Evolutionary conservation across 2,329 filamentous ascomycete genomes (phyloP), one percentile per base, ranked within the genome.

Genomic region (Cryphonectria nitschkei): DNA sequence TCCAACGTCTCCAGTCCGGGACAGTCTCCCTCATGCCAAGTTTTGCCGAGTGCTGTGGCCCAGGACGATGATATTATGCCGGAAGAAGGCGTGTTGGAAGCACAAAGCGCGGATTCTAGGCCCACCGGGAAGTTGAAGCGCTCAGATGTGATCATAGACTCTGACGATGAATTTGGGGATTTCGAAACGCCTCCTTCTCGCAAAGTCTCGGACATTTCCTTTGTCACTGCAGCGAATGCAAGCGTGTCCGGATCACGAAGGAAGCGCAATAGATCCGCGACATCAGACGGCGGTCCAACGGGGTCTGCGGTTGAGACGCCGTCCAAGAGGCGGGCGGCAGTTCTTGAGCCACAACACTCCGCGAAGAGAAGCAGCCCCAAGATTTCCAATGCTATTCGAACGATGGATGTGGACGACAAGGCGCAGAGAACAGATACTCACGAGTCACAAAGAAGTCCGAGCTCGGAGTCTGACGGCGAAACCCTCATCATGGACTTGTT

Each of bases 141-240:
- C 62, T 71, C 69, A 39, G 77, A 77, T 46, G 77, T 87, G 8
- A 84, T 89, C 56, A 81, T 85, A 67, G 87, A 89, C 74, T 89
- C 87, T 0, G 67, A 68, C 34, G 60, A 68, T n/a, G 67, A 68
- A 7, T 9, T 26, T 61, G 87, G 89, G 60, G 87, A 89, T 60
- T 85, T 84, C 58, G 74, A 85, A 7, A 83, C 82, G 6, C 81
- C 84, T 16, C 80, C 78, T 11, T 78, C 78, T 13, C 78, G 77
- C 52, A 77, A 85, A 75, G 71, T 76, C 2, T 50, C 67, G 2
- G 63, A 71, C 37, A 34, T 46, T 68, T 75, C 78, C 4, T 76
- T 77, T 16, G 75, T 78, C 29, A 76, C 77, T 41, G 73, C 74
- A 46, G 68, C 50, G 74, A 71, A 50, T 41, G 60, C 16, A 32